Base-by-base conservation (phyloP, 2,329 filamentous ascomycete genomes). In the Pezicula neosporulosa region DNA sequence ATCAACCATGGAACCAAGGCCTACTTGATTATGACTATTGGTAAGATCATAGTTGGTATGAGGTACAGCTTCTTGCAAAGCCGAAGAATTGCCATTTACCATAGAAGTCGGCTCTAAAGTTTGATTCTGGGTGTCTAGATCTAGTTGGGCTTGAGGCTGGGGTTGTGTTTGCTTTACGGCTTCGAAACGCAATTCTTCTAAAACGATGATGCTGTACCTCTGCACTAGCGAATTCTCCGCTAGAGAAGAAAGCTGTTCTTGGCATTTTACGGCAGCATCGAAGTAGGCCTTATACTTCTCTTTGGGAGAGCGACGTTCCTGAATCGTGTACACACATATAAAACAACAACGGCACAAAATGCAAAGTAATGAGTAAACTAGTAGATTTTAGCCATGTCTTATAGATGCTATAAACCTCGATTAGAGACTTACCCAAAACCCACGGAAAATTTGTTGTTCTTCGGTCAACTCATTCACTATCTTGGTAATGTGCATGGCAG, bases 241-340 rank as follows among this genome's bases (percentile, higher is more conserved):
- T 36, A 70, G 67, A 1, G 58, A 60, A 0, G 68, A 60, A 6
- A 76, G 66, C 44, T 74, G 70, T 1, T 56, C 49, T 45, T 76
- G 73, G 39, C 72, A 76, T 37, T 63, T 65, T 1, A 63, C 65
- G 0, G 72, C 73, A 1, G 68, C 68, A 13, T 63, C 54, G 16
- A 75, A 68, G 27, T 69, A 67, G 0, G 50, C 48, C 4, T 61
- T 52, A 50, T 67, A 68, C 2, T 56, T 60, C 24, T 64, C 60
- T 33, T 61, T 54, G 3, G 62, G 56, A 3, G 59, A 53, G 4
- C 61, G 55, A 1, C 66, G 55, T 30, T 70, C 61, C 39, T 73
- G 73, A 9, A 76, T 75, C 4, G 68, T 67, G 39, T 71, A 72
- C 4, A 76, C 4, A 76, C 68, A 50, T 76, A 76, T 2, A 76